Base-by-base conservation (phyloP, 352 stramenopile genomes). In the Pythium sukuiense region DNA sequence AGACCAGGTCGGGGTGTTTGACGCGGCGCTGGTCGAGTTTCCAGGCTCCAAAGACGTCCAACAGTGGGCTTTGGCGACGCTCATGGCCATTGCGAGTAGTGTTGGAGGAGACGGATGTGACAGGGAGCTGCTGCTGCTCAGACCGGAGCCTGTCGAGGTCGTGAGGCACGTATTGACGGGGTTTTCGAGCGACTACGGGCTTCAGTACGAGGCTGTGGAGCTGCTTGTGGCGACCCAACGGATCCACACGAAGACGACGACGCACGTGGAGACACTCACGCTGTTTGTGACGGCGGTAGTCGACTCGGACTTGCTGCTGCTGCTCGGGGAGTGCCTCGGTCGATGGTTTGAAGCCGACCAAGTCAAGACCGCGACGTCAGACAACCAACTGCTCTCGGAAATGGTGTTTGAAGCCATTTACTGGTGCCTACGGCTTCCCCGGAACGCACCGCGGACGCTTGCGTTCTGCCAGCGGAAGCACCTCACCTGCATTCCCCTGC, bases 1-100 rank as follows among this genome's bases (percentile, higher is more conserved):
- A 14, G 59, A 72, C 16, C 66, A 72, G 33, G 8, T 68, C 9
- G 66, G 66, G 6, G 26, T 72, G 0, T 64, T 64, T 45, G 66
- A 72, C 14, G 54, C 59, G 6, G 59, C 66, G 12, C 12, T 65
- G 14, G 26, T 39, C 13, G 53, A 63, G 32, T 68, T 61, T 27
- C 13, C 59, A 13, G 59, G 45, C 11, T 57, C 30, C 16, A 48
- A 13, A 26, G 54, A 68, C 5, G 55, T 72, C 24, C 66, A 72
- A 20, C 16, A 63, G 26, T 68, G 59, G 65, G 59, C 13, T 9
- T 1, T 71, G 4, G 35, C 39, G 24, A 48, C 59, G 32, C 58
- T 71, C 8, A 1, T 53, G 6, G 64, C 56, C 1, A 61, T 65
- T 20, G 50, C 56, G 1, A 6, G n/a, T 3, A 45, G 56, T 11